These are phyloP conservation scores for Marsdenia floribunda DNA, from an alignment of 257 asterid genomes.

Conservation along the genomic window DNA sequence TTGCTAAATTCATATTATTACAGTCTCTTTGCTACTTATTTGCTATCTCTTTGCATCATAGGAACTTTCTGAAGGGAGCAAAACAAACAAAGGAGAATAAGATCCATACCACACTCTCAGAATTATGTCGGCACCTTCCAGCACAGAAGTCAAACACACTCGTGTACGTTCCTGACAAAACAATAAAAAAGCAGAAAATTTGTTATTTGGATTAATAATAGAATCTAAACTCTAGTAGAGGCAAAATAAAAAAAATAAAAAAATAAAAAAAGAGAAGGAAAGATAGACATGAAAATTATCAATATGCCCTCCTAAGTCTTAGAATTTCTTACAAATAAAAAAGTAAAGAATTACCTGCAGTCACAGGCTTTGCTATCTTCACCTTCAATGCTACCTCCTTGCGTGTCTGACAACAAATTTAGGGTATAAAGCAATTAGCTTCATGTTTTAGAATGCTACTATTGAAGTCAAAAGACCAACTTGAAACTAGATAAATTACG, in stretches of 20 bases:
- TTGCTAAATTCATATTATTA: background rate
- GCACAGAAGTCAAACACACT: constrained; percentile 71
- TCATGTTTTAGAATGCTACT: background rate
- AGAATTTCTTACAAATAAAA: background rate
- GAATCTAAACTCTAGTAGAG: background rate
- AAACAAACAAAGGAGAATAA: constrained; percentile 12
- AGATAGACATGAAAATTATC: constrained; percentile 6
- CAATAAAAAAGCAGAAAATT: background rate
- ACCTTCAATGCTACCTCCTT: constrained; percentile 42
- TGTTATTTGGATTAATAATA: background rate
- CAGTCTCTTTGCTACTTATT: background rate
- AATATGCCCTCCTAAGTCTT: background rate
- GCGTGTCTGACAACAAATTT: constrained; percentile 45
- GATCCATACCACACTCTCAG: constrained; percentile 81
- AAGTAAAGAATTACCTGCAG: constrained; percentile 50
- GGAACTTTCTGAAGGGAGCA: background rate
- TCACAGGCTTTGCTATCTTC: constrained; percentile 69
- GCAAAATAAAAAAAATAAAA: background rate
- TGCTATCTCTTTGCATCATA: background rate
- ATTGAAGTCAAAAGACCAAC: background rate
- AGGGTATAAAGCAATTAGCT: background rate
- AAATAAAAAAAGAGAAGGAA: too few species aligned
- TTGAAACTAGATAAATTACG: constrained; percentile 36
- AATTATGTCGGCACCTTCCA: constrained; percentile 93
- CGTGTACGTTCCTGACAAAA: constrained; percentile 50